A percentile compares a stretch with the other conserved stretches of the same genome.
Conservation (phyloP, 192 early-diverging fungal genomes). For the Coemansia nantahalensis region DNA sequence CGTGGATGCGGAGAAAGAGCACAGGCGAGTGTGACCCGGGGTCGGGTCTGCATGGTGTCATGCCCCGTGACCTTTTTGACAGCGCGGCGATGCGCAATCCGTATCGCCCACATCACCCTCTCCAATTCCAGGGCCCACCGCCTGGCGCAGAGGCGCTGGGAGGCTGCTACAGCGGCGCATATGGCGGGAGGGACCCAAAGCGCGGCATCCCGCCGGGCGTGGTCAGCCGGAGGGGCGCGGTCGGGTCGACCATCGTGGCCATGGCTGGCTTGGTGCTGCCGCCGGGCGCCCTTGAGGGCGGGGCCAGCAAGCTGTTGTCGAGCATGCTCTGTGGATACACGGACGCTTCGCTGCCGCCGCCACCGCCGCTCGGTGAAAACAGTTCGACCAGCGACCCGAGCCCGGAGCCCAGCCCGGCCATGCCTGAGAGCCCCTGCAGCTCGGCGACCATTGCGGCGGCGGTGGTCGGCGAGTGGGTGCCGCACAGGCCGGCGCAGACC, state of each 20-base stretch:
- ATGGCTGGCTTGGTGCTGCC: neutral
- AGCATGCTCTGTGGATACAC: conserved; percentile 46
- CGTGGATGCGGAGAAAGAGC: no score
- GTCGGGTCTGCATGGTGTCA: no score
- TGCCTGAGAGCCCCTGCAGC: conserved; percentile 24
- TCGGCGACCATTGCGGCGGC: conserved; percentile 15
- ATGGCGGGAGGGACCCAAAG: conserved; percentile 41
- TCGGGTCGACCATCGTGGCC: conserved; percentile 10
- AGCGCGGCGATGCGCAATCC: no score
- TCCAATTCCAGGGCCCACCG: no score
- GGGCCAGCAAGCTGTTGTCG: conserved; percentile 32
- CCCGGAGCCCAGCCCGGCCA: conserved; percentile 35
- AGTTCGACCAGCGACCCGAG: conserved; percentile 28
- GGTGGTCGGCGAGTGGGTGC: conserved; percentile 23
- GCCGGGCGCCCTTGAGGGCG: no score
- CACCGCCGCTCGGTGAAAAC: conserved; percentile 27
- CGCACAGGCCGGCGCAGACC: conserved; percentile 27
- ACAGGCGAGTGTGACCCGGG: no score
- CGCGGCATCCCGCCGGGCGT: conserved; percentile 30
- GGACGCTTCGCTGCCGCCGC: conserved; percentile 11
- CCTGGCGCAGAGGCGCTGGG: no score
- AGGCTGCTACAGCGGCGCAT: conserved; percentile 7
- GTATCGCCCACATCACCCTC: no score
- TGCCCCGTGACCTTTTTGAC: no score
- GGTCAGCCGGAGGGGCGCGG: conserved; percentile 26